Evolutionary conservation across 1,284 basidiomycete genomes (phyloP), one percentile per base, ranked within the genome.

Genomic region (Macrocystidia cucumis): DNA sequence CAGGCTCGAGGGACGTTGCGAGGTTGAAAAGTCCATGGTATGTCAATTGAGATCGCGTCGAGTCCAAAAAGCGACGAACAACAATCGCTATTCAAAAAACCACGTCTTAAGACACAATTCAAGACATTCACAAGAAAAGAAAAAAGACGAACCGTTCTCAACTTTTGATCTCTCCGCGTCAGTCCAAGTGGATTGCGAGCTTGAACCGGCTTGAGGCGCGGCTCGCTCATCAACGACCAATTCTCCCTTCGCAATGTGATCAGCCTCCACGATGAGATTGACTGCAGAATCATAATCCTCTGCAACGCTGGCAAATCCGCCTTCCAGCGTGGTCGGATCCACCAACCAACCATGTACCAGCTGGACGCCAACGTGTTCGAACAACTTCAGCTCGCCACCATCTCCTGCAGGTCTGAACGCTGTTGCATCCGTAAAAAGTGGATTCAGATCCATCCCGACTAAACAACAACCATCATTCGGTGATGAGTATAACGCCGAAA

Each of bases 321-420:
- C 74, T 48, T 87, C 83, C 0, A 63, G 55, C 32, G 76, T 77
- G 0, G 70, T 67, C 0, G 82, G 79, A 48, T 95, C 88, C 5
- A 83, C 83, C n/a, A 95, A 68, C 91, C 91, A 95, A 1, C 91
- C 91, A 45, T 95, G 91, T 1, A 91, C 77, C 31, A 95, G 76
- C 9, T 74, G 64, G 30, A 95, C 86, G 5, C 78, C 77, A 1
- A 80, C 85, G 33, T 88, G 75, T n/a, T 79, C 65, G 52, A 96
- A 96, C 3, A 95, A 71, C 34, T 83, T 77, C 20, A 95, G 70
- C 53, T 88, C 91, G 5, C 82, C 84, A 0, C 65, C 67, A 12
- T 68, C 69, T 9, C 45, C 52, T 14, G 69, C 69, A 0, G 82
- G 77, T 9, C 73, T 64, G 53, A 91, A 92, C 0, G 73, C 69